Percentiles rank a stretch among this genome's conserved stretches.
These are phyloP conservation scores for Nannizziopsis arthrosporioides DNA, from an alignment of 2,329 filamentous ascomycete genomes.

Conservation along the genomic window DNA sequence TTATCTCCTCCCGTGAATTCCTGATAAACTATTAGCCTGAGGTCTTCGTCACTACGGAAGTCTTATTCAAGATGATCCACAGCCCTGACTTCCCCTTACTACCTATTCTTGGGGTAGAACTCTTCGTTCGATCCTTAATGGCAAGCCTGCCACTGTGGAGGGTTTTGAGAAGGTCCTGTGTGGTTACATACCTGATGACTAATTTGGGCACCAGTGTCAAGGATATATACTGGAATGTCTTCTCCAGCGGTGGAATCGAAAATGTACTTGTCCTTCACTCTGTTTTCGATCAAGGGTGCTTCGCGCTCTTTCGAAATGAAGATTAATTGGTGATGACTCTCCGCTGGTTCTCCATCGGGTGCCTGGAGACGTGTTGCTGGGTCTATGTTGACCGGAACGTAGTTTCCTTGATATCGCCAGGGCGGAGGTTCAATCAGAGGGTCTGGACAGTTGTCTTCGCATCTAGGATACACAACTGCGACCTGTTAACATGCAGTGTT, in stretches of 20 bases:
- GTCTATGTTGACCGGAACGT: not conserved
- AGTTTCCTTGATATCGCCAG: slow-evolving; percentile 8
- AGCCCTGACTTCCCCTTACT: too few relatives aligned
- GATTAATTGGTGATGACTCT: slow-evolving; percentile 5
- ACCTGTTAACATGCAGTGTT: slow-evolving; percentile 10
- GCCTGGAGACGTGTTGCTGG: not conserved
- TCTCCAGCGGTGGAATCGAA: slow-evolving; percentile 8
- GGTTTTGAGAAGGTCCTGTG: too few relatives aligned
- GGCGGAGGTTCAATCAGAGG: not conserved
- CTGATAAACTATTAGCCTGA: slow-evolving; percentile 1
- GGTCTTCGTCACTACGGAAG: not conserved
- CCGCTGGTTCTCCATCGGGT: too few relatives aligned
- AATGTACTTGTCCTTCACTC: not conserved
- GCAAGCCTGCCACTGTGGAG: too few relatives aligned
- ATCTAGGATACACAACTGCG: slow-evolving; percentile 7
- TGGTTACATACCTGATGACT: slow-evolving; percentile 9
- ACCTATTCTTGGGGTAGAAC: too few relatives aligned
- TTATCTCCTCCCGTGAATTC: slow-evolving; percentile 11
- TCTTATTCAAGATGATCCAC: too few relatives aligned
- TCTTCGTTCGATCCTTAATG: too few relatives aligned
- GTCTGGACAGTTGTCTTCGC: slow-evolving; percentile 6
- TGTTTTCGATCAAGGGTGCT: not conserved
- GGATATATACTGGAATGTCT: slow-evolving; percentile 10
- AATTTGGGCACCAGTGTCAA: slow-evolving; percentile 9
- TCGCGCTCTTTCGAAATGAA: slow-evolving; percentile 3